phyloP scores from a whole-genome alignment of 202 grass and related monocot genomes.

The Hordeum pubiflorum region DNA sequence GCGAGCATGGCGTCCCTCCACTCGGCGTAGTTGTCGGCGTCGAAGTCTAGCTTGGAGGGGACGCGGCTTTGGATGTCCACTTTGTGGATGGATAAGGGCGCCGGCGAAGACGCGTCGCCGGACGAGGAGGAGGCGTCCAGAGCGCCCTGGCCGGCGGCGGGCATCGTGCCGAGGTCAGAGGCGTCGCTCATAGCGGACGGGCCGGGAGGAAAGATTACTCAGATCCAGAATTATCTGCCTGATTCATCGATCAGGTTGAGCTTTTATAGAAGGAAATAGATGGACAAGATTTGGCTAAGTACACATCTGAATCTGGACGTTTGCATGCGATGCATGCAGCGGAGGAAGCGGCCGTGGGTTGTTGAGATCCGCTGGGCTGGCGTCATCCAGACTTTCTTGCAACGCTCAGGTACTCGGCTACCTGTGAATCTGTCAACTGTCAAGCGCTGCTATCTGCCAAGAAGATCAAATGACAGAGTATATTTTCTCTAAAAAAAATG shows the following conservation, averaged over 20 bases:
- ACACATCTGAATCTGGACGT: neutral
- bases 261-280: neutral
- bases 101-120: neutral
- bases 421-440: too few species aligned
- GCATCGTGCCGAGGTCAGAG: neutral
- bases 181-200: neutral
- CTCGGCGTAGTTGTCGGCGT: neutral
- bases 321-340: neutral
- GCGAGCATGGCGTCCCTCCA: neutral
- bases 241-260: neutral
- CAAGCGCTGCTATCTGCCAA: neutral
- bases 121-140: neutral
- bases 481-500: neutral
- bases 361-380: neutral
- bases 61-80: neutral
- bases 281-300: neutral
- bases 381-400: neutral
- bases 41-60: neutral
- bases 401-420: too few species aligned
- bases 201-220: neutral
- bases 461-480: neutral
- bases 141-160: neutral
- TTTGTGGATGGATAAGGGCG: neutral
- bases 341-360: neutral
- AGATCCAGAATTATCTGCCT: too few species aligned